Base-by-base conservation (phyloP, 768 basidiomycete species). In the Rhizopogon roseolus region DNA sequence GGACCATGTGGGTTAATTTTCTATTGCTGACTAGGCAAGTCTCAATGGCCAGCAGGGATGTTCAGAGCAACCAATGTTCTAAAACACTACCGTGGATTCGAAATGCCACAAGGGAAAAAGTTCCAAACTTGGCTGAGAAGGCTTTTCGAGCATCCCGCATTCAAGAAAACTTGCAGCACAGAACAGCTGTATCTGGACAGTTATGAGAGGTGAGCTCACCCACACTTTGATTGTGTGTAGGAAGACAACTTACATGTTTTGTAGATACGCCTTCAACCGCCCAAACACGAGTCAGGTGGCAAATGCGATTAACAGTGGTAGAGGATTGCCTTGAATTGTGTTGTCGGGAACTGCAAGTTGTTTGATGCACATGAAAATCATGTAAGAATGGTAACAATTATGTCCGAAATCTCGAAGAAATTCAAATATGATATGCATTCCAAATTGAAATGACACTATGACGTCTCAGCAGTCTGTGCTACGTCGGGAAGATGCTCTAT, bases 211-310 rank as follows among this genome's bases (percentile, higher is more conserved):
- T 79, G 36, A 45, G 75, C 59, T 14, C 1, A 4, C 17, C 44
- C 36, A 13, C 17, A 5, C 7, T 41, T 22, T 9, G 14, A 40
- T 27, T 17, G 6, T 46, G 11, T 41, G 19, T 13, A 5, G 38
- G 9, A 17, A 19, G 22, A 48, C 27, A 39, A 43, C 11, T 9
- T 17, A 34, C 25, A 6, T 52, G 19, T 29, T 46, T 25, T 37
- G 6, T 55, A 90, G 88, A 62, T 90, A 89, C 61, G 87, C 88
- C 0, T 84, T 81, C 62, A 90, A 90, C 61, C 75, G 86, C 29
- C 85, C 88, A 3, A 85, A 88, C 62, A 88, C 87, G 4, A 88
- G 86, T 59, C 83, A 84, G 60, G 84, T 88, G 10, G 87, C 86
- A 5, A 82, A 81, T 57, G 88, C 88, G 4, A 89, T 89, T 60